Conservation (phyloP, 1,139 yeast species). For the Tardiomyces blankii region DNA sequence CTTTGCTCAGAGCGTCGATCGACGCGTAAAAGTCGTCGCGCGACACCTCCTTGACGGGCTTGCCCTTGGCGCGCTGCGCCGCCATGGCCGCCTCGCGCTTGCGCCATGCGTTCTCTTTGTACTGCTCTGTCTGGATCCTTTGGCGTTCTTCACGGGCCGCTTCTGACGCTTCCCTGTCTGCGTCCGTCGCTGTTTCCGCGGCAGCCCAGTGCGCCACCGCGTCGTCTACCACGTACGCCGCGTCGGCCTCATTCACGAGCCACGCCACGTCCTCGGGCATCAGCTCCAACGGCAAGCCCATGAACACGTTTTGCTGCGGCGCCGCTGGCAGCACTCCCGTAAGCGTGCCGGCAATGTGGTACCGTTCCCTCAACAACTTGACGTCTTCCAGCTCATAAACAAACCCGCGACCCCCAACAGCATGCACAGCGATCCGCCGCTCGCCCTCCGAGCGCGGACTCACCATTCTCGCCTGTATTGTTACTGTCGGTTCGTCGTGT, state of each 20-base stretch:
- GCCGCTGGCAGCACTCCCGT: conserved; percentile 76
- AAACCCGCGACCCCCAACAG: conserved; percentile 40
- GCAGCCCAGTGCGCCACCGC: conserved; percentile 21
- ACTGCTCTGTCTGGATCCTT: conserved; percentile 10
- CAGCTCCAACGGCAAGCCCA: conserved; percentile 72
- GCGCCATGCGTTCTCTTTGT: conserved; percentile 14
- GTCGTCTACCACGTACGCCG: conserved; percentile 20
- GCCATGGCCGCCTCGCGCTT: conserved; percentile 15
- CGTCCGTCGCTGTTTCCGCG: conserved; percentile 7
- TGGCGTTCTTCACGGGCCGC: conserved; percentile 7
- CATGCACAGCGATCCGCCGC: conserved; percentile 23
- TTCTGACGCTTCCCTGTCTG: conserved; percentile 9
- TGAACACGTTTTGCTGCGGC: conserved; percentile 82
- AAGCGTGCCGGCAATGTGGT: conserved; percentile 59
- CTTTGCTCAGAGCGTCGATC: neutral
- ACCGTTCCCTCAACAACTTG: conserved; percentile 38
- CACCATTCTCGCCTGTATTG: no score
- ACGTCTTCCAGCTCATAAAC: conserved; percentile 44
- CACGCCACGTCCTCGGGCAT: conserved; percentile 65
- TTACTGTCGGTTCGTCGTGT: no score
- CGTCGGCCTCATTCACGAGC: conserved; percentile 37
- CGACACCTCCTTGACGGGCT: conserved; percentile 4
- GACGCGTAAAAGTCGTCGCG: neutral
- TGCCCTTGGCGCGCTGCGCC: conserved; percentile 7
- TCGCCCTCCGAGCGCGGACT: conserved; percentile 22